A percentile compares a stretch with the other conserved stretches of the same genome.
Conservation (phyloP, 148 eudicot genomes). For the Rhododendron henanense region DNA sequence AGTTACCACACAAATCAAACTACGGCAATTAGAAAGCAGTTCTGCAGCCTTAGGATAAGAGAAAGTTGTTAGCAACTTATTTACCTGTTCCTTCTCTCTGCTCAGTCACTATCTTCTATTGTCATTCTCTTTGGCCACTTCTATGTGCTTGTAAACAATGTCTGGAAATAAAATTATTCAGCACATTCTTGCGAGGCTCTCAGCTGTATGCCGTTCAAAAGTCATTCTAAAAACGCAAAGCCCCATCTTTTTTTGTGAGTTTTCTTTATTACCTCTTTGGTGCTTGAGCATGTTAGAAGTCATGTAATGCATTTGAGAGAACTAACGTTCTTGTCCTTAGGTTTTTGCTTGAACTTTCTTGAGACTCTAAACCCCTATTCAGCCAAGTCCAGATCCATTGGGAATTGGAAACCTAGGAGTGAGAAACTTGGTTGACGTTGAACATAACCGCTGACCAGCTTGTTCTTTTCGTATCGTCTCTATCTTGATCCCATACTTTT, state of each 20-base stretch:
- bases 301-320: not conserved
- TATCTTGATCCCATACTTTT: not conserved
- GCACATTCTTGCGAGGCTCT: not conserved
- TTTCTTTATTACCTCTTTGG: too few species aligned
- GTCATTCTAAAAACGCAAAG: too few species aligned
- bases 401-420: not conserved
- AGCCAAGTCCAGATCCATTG: not conserved
- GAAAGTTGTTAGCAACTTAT: not conserved
- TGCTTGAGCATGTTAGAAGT: not conserved
- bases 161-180: not conserved
- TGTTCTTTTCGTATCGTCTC: not conserved
- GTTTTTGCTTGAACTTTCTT: not conserved
- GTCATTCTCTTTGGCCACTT: not conserved
- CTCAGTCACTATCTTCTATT: not conserved
- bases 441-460: not conserved
- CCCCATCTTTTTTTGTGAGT: too few species aligned
- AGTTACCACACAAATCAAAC: not conserved
- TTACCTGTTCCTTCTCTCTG: too few species aligned
- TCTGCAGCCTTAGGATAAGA: not conserved
- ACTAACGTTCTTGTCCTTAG: not conserved
- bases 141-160: not conserved
- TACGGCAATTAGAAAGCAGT: not conserved
- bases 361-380: not conserved
- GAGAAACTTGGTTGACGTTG: not conserved
- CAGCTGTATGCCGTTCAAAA: too few species aligned